A percentile compares a stretch with the other conserved stretches of the same genome.
Conservation (phyloP, 257 asterid species). For the Solanum dulcamara region DNA sequence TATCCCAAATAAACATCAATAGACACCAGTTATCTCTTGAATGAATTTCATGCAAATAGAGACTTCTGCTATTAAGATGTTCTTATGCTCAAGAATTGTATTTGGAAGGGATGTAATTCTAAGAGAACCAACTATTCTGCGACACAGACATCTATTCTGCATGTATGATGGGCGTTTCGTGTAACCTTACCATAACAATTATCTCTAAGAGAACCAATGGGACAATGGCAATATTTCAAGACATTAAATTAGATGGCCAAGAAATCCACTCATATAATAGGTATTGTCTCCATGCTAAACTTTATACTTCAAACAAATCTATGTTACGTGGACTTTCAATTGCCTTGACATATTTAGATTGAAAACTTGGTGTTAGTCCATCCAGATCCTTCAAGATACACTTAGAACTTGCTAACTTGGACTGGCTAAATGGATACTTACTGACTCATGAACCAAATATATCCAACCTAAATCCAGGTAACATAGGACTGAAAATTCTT, state of each 20-base stretch:
- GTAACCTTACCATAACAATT: background rate
- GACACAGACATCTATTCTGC: background rate
- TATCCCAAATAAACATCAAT: background rate
- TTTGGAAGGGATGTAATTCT: background rate
- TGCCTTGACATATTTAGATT: background rate
- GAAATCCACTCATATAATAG: background rate
- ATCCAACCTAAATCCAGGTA: background rate
- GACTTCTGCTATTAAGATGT: background rate
- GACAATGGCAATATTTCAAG: background rate
- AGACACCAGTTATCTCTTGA: background rate
- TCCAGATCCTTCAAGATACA: background rate
- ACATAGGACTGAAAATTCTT: background rate
- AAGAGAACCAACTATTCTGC: too few species aligned
- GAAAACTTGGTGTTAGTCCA: background rate
- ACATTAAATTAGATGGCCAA: background rate
- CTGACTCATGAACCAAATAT: background rate
- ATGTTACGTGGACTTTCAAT: background rate
- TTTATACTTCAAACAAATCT: background rate
- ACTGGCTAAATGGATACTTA: background rate
- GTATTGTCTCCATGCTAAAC: background rate
- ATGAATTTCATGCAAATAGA: background rate
- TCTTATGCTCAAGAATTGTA: background rate
- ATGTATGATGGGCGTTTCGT: background rate
- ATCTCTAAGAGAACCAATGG: background rate
- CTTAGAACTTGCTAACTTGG: background rate